Evolutionary conservation across 768 basidiomycete genomes (phyloP).

Genomic region (Tylopilus sp.): DNA sequence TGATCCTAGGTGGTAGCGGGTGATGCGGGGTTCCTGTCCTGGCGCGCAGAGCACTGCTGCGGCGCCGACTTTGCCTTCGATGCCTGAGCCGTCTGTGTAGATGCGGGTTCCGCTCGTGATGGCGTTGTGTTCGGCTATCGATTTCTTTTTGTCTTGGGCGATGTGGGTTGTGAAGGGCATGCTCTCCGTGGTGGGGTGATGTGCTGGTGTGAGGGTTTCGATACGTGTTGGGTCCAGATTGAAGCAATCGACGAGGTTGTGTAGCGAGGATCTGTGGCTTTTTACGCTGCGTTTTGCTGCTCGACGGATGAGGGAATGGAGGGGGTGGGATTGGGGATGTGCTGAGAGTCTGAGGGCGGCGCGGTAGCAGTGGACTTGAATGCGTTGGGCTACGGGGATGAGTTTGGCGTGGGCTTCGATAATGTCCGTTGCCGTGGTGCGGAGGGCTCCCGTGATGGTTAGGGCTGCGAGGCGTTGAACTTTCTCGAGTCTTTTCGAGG

Average conservation of each 20-base stretch:
- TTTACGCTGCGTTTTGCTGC: background rate
- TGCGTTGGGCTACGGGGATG: fast-evolving
- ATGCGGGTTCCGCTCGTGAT: background rate
- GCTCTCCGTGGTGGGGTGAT: background rate
- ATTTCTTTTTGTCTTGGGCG: background rate
- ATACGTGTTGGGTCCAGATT: background rate
- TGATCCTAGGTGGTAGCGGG: background rate
- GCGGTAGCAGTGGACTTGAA: background rate
- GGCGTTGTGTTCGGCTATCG: background rate
- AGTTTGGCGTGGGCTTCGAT: background rate
- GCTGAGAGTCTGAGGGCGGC: background rate
- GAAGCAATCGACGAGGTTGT: background rate
- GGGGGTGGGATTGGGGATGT: background rate
- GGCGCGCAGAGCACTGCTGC: background rate
- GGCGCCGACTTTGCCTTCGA: background rate
- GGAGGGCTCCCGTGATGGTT: background rate
- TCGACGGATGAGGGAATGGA: background rate
- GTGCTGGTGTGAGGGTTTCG: background rate
- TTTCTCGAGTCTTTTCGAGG: fast-evolving
- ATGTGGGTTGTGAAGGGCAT: too few relatives aligned
- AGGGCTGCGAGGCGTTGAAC: background rate
- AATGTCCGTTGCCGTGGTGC: background rate
- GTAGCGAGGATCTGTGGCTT: background rate
- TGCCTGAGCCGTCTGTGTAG: background rate
- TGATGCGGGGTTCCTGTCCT: fast-evolving